Conservation (phyloP, 2,329 filamentous ascomycete species). For the Diaporthe sp. region DNA sequence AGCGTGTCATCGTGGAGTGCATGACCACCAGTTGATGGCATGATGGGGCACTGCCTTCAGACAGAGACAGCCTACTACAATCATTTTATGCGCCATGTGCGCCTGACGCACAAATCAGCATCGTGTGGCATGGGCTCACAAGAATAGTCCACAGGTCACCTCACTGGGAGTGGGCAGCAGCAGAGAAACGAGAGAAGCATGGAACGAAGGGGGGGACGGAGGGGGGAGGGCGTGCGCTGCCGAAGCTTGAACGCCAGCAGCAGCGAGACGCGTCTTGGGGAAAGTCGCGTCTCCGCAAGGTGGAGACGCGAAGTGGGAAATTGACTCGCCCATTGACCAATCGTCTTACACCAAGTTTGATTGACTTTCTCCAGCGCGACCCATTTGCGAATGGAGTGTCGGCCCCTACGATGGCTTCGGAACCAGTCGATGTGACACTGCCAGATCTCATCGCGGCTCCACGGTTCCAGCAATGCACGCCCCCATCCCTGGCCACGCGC, state of each 20-base stretch:
- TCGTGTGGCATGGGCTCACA: conserved; percentile 25
- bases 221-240: conserved; percentile 4
- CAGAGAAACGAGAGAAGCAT: conserved; percentile 32
- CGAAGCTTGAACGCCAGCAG: conserved; percentile 16
- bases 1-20: conserved; percentile 34
- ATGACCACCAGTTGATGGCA: conserved; percentile 32
- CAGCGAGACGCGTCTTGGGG: conserved; percentile 23
- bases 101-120: conserved; percentile 30
- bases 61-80: conserved; percentile 23
- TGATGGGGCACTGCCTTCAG: conserved; percentile 28
- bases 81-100: conserved; percentile 28
- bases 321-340: conserved; percentile 32
- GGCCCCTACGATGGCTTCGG: background rate
- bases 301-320: conserved; percentile 31
- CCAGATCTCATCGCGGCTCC: conserved; percentile 29
- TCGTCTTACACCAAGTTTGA: conserved; percentile 36
- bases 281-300: conserved; percentile 24
- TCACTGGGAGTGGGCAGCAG: conserved; percentile 15
- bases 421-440: conserved; percentile 20
- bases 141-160: background rate
- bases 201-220: conserved; percentile 4
- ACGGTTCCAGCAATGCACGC: conserved; percentile 11
- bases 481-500: conserved; percentile 32
- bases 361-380: conserved; percentile 10
- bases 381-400: conserved; percentile 27